Base-by-base conservation (phyloP, 371 early-diverging fungal species). In the Basidiobolus meristosporus region DNA sequence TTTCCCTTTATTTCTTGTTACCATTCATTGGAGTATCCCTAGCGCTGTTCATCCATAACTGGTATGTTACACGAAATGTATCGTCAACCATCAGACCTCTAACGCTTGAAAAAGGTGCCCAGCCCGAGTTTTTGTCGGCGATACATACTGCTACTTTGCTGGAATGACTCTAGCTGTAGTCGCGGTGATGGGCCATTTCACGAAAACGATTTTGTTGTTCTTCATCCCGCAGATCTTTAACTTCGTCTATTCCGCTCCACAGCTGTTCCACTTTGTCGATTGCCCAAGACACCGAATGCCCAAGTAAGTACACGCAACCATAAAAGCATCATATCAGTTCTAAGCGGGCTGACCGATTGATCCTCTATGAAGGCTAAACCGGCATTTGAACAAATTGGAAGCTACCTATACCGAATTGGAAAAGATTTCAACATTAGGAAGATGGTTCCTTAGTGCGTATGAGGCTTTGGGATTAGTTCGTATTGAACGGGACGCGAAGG, bases 241-340 rank as follows among this genome's bases (percentile, higher is more conserved):
- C 54, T 97, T 98, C 59, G 12, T 89, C 26, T 82, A 91, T 43
- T 92, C 92, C 2, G 67, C 79, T 17, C 97, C 98, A 22, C 98
- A 98, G 56, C 56, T 98, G 7, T 85, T 90, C 53, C 70, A 79
- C 15, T 47, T 97, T n/a, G 71, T 96, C 2, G 86, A 84, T n/a
- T 98, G 98, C 50, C 98, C 98, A 6, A 71, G 98, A 5, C 98
- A 98, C 52, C 66, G 98, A 0, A 78, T 98, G 77, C 98, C 98
- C 1, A 57, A 59, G 50, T 63, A 62, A 59, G 34, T 63, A 62
- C 2, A 45, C 53, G 15, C n/a, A 40, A 41, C 22, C 37, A 36
- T 4, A 40, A 30, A 40, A n/a, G 16, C 16, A 20, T 15, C 26
- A 39, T 19, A 42, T 36, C 18, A 36, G 28, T 3, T 41, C 40